Percentiles rank a stretch among this genome's conserved stretches.
phyloP scores from a whole-genome alignment of 768 basidiomycete species.

The Hygrophorus russula region DNA sequence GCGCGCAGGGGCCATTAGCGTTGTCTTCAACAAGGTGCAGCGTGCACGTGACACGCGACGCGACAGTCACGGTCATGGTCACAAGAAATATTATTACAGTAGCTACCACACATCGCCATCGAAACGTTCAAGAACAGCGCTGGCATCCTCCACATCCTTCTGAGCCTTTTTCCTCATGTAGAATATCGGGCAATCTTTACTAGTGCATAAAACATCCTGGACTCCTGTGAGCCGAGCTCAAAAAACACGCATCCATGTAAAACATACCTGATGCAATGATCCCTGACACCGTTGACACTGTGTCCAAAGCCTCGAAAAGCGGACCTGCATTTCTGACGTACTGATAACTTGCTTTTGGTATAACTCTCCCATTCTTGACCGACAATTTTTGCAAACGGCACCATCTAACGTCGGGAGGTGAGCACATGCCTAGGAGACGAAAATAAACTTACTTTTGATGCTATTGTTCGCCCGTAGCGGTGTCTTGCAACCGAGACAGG shows the following conservation, averaged over 20 bases:
- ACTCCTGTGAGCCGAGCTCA: no score
- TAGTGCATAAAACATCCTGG: conserved; percentile 92
- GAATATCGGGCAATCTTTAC: conserved; percentile 97
- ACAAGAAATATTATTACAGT: neutral
- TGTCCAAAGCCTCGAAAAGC: conserved; percentile 94
- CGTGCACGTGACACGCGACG: conserved; percentile 1
- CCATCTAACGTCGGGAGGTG: conserved; percentile 42
- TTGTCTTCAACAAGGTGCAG: neutral
- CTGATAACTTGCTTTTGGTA: conserved; percentile 81
- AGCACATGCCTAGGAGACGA: neutral
- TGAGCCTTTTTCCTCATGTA: conserved; percentile 98
- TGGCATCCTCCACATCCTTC: conserved; percentile 90
- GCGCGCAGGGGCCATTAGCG: neutral
- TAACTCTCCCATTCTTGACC: conserved; percentile 73
- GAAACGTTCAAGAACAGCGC: conserved; percentile 72
- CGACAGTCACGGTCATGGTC: conserved; percentile 1
- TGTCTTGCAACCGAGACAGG: conserved; percentile 93
- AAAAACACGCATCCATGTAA: neutral
- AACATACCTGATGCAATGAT: conserved; percentile 78
- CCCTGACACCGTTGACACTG: conserved; percentile 99
- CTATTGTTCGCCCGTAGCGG: conserved; percentile 72
- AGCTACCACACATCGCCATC: conserved; percentile 63
- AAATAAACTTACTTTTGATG: conserved; percentile 39
- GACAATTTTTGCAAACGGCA: conserved; percentile 92
- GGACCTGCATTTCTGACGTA: conserved; percentile 75